These are phyloP conservation scores for Hanseniaspora sp. DNA, from an alignment of 1,139 yeast genomes.

Conservation along the genomic window DNA sequence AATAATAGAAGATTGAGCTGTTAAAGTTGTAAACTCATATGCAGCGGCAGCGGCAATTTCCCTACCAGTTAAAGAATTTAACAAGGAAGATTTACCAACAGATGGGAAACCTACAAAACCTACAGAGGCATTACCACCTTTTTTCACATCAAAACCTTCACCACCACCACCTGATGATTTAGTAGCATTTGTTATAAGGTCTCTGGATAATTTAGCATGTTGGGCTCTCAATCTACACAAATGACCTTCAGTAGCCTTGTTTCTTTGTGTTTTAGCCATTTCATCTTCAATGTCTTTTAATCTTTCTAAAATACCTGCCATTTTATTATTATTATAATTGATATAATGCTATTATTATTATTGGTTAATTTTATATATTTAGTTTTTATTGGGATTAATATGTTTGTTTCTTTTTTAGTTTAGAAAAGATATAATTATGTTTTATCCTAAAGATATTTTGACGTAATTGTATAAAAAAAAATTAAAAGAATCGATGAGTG, in stretches of 20 bases:
- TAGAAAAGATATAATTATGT: too few species aligned
- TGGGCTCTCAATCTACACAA: slow-evolving; percentile 95
- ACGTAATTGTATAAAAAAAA: too few species aligned
- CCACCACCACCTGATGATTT: slow-evolving; percentile 81
- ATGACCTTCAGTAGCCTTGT: slow-evolving; percentile 92
- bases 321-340: slow-evolving; percentile 20
- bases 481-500: too few species aligned
- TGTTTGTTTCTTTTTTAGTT: too few species aligned
- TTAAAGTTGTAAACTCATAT: slow-evolving; percentile 90
- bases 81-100: slow-evolving; percentile 87
- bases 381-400: not conserved
- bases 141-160: slow-evolving; percentile 89
- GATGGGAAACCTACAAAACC: slow-evolving; percentile 98
- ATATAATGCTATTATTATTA: not conserved
- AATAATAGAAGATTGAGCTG: slow-evolving; percentile 94
- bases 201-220: slow-evolving; percentile 86
- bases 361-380: not conserved
- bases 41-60: slow-evolving; percentile 89
- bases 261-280: slow-evolving; percentile 87
- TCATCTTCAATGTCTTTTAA: slow-evolving; percentile 90
- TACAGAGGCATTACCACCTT: slow-evolving; percentile 94
- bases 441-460: too few species aligned
- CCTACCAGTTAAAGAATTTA: slow-evolving; percentile 83
- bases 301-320: slow-evolving; percentile 79
- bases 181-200: slow-evolving; percentile 67